Conservation (phyloP, 108 stramenopile species). For the Parmales sp. region DNA sequence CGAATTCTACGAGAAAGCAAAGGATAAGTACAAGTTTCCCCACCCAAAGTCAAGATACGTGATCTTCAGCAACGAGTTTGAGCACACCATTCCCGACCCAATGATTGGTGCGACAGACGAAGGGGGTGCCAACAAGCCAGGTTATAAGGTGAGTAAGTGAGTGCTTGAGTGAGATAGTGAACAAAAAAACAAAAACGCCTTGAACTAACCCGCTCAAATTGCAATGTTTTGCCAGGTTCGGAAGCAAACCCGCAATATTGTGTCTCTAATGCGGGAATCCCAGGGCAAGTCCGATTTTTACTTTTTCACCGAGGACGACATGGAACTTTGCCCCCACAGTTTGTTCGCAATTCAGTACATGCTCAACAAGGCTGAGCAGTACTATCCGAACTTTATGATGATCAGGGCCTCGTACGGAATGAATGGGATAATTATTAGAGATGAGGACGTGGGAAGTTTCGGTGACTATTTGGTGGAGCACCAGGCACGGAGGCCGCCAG, state of each 20-base stretch:
- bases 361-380: conserved; percentile 22
- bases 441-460: conserved; percentile 26
- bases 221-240: no score
- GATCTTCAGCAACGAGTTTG: not conserved
- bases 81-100: not conserved
- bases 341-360: conserved; percentile 23
- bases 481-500: conserved; percentile 36
- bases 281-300: conserved; percentile 14
- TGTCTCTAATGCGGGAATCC: conserved; percentile 6
- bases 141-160: no score
- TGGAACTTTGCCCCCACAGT: conserved; percentile 26
- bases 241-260: conserved; percentile 38
- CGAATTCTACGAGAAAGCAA: conserved; percentile 24
- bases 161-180: no score
- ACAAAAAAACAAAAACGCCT: no score
- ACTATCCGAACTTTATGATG: conserved; percentile 21
- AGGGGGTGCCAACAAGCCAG: conserved; percentile 20
- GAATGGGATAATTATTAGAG: conserved; percentile 38
- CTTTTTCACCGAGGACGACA: conserved; percentile 45
- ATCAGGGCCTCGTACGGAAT: conserved; percentile 36
- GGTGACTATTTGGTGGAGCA: conserved; percentile 26
- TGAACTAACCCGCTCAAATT: no score
- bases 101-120: not conserved
- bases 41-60: conserved; percentile 14
- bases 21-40: not conserved